Percentiles rank a stretch among this genome's conserved stretches.
phyloP scores from a whole-genome alignment of 352 stramenopile species.

The Plasmopara viticola region DNA sequence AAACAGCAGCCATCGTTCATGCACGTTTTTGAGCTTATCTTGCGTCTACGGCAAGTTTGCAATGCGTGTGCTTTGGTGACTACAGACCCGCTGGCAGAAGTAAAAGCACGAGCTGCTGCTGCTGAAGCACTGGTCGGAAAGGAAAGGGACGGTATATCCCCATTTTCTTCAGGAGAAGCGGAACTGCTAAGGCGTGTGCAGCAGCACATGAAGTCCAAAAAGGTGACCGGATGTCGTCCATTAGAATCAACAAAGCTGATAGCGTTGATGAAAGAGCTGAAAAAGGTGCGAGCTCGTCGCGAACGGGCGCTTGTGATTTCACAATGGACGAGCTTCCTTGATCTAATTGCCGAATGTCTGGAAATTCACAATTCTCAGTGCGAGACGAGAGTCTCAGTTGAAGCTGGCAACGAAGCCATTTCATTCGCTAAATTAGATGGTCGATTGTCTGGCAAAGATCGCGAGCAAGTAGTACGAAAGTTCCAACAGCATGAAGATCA shows the following conservation, averaged over 20 bases:
- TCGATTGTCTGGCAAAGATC: slow-evolving; percentile 49
- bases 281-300: slow-evolving; percentile 32
- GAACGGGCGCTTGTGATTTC: slow-evolving; percentile 81
- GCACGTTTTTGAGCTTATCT: slow-evolving; percentile 85
- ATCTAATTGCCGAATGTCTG: slow-evolving; percentile 59
- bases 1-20: slow-evolving; percentile 55
- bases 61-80: slow-evolving; percentile 62
- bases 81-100: slow-evolving; percentile 35
- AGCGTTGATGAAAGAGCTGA: slow-evolving; percentile 47
- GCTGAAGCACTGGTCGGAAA: slow-evolving; percentile 14
- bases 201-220: slow-evolving; percentile 7
- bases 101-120: slow-evolving; percentile 25
- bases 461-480: slow-evolving; percentile 51
- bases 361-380: slow-evolving; percentile 25
- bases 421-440: slow-evolving; percentile 56
- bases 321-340: slow-evolving; percentile 83
- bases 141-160: slow-evolving; percentile 17
- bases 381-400: slow-evolving; percentile 12
- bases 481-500: slow-evolving; percentile 44
- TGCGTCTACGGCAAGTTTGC: slow-evolving; percentile 84
- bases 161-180: slow-evolving; percentile 24
- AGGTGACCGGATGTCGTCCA: slow-evolving; percentile 3
- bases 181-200: slow-evolving; percentile 33
- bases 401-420: slow-evolving; percentile 16
- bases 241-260: slow-evolving; percentile 60